A percentile compares a stretch with the other conserved stretches of the same genome.
Evolutionary conservation across 345 rosid species (phyloP).

Genomic region (Camelina sativa): DNA sequence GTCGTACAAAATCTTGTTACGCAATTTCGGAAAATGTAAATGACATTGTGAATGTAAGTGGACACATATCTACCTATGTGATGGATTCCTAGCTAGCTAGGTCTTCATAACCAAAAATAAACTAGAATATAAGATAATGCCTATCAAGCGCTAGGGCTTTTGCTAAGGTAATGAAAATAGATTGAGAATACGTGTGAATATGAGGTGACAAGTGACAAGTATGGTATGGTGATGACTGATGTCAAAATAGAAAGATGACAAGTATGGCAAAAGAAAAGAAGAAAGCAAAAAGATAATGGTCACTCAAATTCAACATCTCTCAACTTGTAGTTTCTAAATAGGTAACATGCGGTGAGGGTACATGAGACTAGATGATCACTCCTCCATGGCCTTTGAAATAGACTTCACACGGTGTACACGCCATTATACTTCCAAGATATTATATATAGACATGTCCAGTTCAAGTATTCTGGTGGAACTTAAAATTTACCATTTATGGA

Average conservation of each 20-base stretch:
- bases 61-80: conserved; percentile 40
- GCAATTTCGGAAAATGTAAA: conserved; percentile 14
- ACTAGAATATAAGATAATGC: conserved; percentile 23
- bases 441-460: conserved; percentile 24
- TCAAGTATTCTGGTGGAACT: conserved; percentile 26
- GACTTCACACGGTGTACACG: conserved; percentile 18
- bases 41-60: conserved; percentile 1
- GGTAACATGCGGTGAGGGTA: conserved; percentile 43
- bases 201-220: conserved; percentile 41
- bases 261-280: conserved; percentile 38
- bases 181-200: conserved; percentile 20
- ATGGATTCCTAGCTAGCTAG: conserved; percentile 31
- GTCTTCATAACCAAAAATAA: conserved; percentile 19
- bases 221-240: conserved; percentile 1
- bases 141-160: conserved; percentile 29
- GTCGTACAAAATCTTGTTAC: conserved; percentile 22
- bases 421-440: conserved; percentile 25
- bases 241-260: background rate
- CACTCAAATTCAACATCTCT: conserved; percentile 30
- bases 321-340: conserved; percentile 40
- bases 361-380: conserved; percentile 30
- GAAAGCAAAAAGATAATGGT: conserved; percentile 35
- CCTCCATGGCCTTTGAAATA: conserved; percentile 32
- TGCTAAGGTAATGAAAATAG: conserved; percentile 23
- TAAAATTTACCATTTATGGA: conserved; percentile 29